Percentiles rank a stretch among this genome's conserved stretches.
Conservation (phyloP, 2,329 filamentous ascomycete species). For the Falciphora oryzae region DNA sequence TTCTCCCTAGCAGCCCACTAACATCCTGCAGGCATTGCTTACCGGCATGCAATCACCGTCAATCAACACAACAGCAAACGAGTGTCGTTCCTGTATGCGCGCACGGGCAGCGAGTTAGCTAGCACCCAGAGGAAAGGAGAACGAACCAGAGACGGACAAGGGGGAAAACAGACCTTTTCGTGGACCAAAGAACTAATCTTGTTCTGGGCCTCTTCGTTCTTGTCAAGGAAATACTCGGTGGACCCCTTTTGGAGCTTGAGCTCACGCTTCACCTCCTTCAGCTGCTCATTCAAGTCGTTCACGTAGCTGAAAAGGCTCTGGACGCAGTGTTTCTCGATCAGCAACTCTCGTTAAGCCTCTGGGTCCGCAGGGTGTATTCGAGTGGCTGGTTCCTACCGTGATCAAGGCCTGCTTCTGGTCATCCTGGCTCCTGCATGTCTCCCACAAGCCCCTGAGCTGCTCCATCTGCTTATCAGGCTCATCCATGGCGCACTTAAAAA, state of each 20-base stretch:
- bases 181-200: background rate
- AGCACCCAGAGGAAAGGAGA: too few relatives aligned
- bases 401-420: background rate
- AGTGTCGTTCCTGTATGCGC: background rate
- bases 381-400: background rate
- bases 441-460: background rate
- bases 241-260: background rate
- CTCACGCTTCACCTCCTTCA: background rate
- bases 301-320: background rate
- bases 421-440: background rate
- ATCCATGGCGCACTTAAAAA: background rate
- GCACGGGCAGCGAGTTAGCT: too few relatives aligned
- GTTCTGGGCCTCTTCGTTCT: background rate
- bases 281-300: background rate
- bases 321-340: background rate
- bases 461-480: background rate
- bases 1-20: background rate
- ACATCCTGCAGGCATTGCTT: background rate
- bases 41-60: slow-evolving; percentile 3
- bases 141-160: background rate
- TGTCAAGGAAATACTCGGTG: background rate
- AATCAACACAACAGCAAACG: background rate
- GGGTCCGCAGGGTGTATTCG: too few relatives aligned
- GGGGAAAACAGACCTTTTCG: background rate
- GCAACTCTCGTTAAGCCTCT: background rate